These are phyloP conservation scores for Lathyrus sativus DNA, from an alignment of 306 rosid species.

Conservation along the genomic window DNA sequence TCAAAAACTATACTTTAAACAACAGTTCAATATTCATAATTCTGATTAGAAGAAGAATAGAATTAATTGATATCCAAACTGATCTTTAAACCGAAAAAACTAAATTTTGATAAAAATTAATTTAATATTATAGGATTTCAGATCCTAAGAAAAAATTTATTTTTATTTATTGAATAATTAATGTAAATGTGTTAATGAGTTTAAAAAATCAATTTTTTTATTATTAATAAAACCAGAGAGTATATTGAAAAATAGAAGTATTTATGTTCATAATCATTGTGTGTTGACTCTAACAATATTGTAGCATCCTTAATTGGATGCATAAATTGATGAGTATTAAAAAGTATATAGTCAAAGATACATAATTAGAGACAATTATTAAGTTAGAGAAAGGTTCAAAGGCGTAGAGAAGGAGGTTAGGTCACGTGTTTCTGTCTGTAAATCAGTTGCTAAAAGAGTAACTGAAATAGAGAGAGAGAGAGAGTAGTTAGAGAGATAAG, in stretches of 20 bases:
- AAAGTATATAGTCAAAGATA: constrained; percentile 25
- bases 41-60: too few species aligned
- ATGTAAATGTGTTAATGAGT: too few species aligned
- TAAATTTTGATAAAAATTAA: too few species aligned
- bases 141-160: too few species aligned
- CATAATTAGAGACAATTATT: constrained; percentile 46
- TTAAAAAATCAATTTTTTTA: too few species aligned
- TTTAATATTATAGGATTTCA: background rate
- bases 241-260: background rate
- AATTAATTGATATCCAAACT: too few species aligned
- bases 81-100: too few species aligned
- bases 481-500: constrained; percentile 1
- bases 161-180: too few species aligned
- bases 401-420: constrained; percentile 67
- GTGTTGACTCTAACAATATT: constrained; percentile 13
- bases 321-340: constrained; percentile 13
- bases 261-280: background rate
- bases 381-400: constrained; percentile 46
- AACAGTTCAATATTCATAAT: too few species aligned
- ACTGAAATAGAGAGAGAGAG: constrained; percentile 21
- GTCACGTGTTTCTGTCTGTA: constrained; percentile 79
- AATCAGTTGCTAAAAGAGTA: constrained; percentile 58
- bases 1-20: too few species aligned
- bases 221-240: too few species aligned
- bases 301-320: constrained; percentile 20